A percentile compares a stretch with the other conserved stretches of the same genome.
phyloP scores from a whole-genome alignment of 2,329 filamentous ascomycete species.

The Fusarium nisikadoi region DNA sequence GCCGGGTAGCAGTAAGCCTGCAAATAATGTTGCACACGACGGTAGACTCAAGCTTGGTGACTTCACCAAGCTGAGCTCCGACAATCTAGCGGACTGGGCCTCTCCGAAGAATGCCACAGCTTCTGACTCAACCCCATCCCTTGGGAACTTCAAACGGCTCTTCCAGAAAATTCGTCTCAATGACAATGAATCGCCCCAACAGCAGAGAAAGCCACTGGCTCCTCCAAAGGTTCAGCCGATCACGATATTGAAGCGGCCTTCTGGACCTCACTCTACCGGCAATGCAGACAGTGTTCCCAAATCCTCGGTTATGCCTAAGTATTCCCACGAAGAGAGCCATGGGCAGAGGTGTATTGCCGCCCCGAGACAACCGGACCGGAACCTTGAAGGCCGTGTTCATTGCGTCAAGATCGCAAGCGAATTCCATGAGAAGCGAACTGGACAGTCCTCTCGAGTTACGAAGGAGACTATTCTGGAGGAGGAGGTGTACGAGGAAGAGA shows the following conservation, averaged over 20 bases:
- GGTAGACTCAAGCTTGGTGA: conserved; percentile 29
- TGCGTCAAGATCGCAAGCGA: conserved; percentile 90
- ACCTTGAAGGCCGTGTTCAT: conserved; percentile 87
- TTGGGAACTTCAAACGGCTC: conserved; percentile 34
- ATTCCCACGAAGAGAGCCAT: conserved; percentile 83
- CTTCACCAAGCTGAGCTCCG: conserved; percentile 17
- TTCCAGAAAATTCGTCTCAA: conserved; percentile 25
- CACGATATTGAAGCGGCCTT: conserved; percentile 14
- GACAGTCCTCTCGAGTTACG: conserved; percentile 81
- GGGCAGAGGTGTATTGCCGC: conserved; percentile 92
- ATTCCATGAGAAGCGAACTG: conserved; percentile 88
- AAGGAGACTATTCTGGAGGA: conserved; percentile 89
- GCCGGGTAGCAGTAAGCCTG: conserved; percentile 19
- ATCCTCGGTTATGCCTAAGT: conserved; percentile 54
- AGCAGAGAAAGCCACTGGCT: not conserved
- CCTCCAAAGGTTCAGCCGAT: conserved; percentile 8
- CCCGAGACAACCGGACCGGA: conserved; percentile 84
- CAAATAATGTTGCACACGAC: not conserved
- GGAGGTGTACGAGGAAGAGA: conserved; percentile 96
- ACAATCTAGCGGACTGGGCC: conserved; percentile 16
- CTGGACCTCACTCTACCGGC: not conserved
- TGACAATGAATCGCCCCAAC: not conserved
- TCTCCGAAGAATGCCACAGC: not conserved
- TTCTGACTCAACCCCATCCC: not conserved
- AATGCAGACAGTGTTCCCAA: not conserved